These are phyloP conservation scores for Aspergillus amoenus DNA, from an alignment of 2,329 filamentous ascomycete species.

Conservation along the genomic window DNA sequence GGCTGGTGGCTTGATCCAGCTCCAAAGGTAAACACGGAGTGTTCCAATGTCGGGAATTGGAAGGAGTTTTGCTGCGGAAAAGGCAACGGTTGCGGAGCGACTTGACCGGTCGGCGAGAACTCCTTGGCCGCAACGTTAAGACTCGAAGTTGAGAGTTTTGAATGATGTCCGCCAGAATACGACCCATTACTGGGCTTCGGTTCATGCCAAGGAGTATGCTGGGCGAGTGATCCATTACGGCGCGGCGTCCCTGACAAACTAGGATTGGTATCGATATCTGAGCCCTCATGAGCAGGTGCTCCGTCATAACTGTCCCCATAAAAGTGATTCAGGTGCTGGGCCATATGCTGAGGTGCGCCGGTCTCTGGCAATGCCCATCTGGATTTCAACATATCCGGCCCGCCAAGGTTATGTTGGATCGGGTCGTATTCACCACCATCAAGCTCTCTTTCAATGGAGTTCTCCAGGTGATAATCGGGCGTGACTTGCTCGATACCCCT, in stretches of 20 bases:
- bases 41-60: conserved; percentile 36
- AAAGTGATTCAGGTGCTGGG: conserved; percentile 34
- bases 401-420: conserved; percentile 23
- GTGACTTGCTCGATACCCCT: conserved; percentile 67
- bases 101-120: conserved; percentile 65
- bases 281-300: conserved; percentile 50
- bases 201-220: conserved; percentile 35
- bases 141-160: conserved; percentile 70
- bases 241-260: conserved; percentile 67
- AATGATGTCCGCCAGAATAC: conserved; percentile 57
- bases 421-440: conserved; percentile 67
- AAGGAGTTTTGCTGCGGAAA: conserved; percentile 45
- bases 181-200: conserved; percentile 32
- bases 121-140: conserved; percentile 88
- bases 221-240: conserved; percentile 26
- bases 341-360: conserved; percentile 23
- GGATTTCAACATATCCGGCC: conserved; percentile 33
- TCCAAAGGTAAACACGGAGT: conserved; percentile 31
- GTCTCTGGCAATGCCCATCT: conserved; percentile 39
- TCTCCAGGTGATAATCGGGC: conserved; percentile 80
- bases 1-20: conserved; percentile 29
- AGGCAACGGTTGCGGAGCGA: conserved; percentile 47
- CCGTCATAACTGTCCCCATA: conserved; percentile 34
- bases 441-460: conserved; percentile 74
- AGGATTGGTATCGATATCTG: conserved; percentile 71